Percentiles rank a stretch among this genome's conserved stretches.
These are phyloP conservation scores for Acer negundo DNA, from an alignment of 345 rosid genomes.

Conservation along the genomic window DNA sequence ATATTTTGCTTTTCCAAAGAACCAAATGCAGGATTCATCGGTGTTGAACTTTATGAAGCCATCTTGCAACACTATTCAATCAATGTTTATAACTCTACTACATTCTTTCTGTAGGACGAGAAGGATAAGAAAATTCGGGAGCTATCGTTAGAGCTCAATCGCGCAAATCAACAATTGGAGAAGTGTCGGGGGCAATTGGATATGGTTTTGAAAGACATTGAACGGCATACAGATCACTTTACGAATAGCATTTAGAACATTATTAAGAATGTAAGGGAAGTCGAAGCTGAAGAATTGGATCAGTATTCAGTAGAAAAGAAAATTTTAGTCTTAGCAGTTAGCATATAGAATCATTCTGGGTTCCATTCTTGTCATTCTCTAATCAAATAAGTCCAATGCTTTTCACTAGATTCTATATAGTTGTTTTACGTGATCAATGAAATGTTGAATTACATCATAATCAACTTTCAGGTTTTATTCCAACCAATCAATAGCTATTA, in stretches of 20 bases:
- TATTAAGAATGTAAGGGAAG: slow-evolving; percentile 7
- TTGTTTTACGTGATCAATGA: no score
- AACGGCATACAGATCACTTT: slow-evolving; percentile 9
- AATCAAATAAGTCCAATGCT: no score
- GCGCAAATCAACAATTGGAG: slow-evolving; percentile 16
- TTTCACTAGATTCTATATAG: no score
- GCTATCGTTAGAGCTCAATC: slow-evolving; percentile 13
- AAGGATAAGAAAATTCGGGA: slow-evolving; percentile 24
- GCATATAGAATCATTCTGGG: no score
- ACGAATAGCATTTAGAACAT: neutral
- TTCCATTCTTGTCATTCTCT: no score
- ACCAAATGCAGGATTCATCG: slow-evolving; percentile 3
- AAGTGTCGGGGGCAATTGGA: slow-evolving; percentile 9
- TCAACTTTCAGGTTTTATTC: neutral
- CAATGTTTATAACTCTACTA: neutral
- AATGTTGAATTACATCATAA: no score
- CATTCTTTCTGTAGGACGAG: neutral
- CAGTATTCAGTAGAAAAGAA: neutral
- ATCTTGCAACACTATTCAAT: neutral
- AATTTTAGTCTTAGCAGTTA: neutral
- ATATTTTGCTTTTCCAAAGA: neutral
- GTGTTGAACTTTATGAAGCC: neutral
- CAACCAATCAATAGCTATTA: neutral
- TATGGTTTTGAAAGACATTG: slow-evolving; percentile 13
- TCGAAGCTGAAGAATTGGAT: slow-evolving; percentile 6